phyloP scores from a whole-genome alignment of 305 asterid species.

The Fraxinus xanthoxyloides region DNA sequence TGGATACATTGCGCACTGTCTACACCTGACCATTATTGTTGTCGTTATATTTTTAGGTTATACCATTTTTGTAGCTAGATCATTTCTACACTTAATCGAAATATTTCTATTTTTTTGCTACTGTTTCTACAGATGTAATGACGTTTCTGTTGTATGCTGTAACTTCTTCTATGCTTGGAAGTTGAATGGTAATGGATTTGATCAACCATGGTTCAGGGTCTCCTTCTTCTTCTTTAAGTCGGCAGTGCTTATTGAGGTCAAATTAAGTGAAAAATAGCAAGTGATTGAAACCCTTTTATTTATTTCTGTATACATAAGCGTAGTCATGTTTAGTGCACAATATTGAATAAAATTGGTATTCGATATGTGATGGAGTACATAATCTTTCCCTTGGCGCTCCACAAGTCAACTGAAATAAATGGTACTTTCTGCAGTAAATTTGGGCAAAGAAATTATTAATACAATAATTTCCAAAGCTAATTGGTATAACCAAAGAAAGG shows the following conservation, averaged over 20 bases:
- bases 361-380: background rate
- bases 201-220: background rate
- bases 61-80: background rate
- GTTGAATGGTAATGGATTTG: background rate
- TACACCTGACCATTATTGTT: conserved; percentile 26
- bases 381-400: conserved; percentile 69
- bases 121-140: background rate
- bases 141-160: background rate
- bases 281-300: background rate
- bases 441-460: background rate
- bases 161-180: background rate
- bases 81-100: background rate
- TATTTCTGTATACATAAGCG: background rate
- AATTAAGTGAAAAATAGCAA: background rate
- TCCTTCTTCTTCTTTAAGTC: background rate
- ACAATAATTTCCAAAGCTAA: too few species aligned
- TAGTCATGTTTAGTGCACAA: background rate
- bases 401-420: conserved; percentile 67
- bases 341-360: background rate
- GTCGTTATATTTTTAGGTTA: conserved; percentile 18
- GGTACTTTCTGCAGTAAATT: conserved; percentile 72
- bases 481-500: too few species aligned
- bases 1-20: background rate
- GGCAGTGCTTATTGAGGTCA: background rate
- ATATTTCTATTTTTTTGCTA: background rate